A percentile compares a stretch with the other conserved stretches of the same genome.
phyloP scores from a whole-genome alignment of 2,329 filamentous ascomycete genomes.

The Aspergillus amoenus region DNA sequence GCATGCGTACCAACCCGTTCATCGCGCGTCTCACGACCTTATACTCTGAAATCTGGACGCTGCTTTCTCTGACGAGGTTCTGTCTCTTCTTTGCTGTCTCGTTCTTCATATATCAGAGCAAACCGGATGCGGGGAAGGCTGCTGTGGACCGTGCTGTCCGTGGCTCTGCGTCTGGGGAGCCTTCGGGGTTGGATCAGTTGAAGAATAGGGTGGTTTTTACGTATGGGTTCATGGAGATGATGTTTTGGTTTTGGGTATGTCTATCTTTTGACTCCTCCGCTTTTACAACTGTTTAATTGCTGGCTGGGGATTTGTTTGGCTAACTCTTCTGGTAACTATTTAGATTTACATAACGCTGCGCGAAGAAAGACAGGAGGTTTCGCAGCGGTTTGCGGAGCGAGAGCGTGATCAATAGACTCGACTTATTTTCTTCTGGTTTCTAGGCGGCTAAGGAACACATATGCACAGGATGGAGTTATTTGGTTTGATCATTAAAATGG shows the following conservation, averaged over 20 bases:
- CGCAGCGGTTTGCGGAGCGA: constrained; percentile 20
- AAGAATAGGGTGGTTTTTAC: constrained; percentile 85
- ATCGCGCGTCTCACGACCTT: constrained; percentile 28
- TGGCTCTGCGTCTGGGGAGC: neutral
- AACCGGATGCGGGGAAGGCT: constrained; percentile 26
- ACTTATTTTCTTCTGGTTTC: neutral
- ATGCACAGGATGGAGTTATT: neutral
- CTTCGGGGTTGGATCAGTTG: constrained; percentile 59
- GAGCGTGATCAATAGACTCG: constrained; percentile 14
- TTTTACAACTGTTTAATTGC: neutral
- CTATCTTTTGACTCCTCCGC: neutral
- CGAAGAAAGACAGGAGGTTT: constrained; percentile 36
- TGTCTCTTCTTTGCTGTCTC: constrained; percentile 38
- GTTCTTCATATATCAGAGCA: constrained; percentile 39
- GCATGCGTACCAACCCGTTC: constrained; percentile 25
- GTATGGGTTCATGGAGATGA: constrained; percentile 79
- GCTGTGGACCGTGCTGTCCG: neutral
- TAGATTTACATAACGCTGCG: constrained; percentile 38
- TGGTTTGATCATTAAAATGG: neutral
- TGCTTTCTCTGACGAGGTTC: constrained; percentile 36
- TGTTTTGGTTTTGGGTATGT: constrained; percentile 79
- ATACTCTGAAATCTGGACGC: constrained; percentile 41
- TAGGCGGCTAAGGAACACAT: neutral
- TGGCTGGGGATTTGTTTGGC: neutral
- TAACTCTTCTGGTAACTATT: constrained; percentile 10